Base-by-base conservation (phyloP, 2,329 filamentous ascomycete genomes). In the Venturia nashicola region DNA sequence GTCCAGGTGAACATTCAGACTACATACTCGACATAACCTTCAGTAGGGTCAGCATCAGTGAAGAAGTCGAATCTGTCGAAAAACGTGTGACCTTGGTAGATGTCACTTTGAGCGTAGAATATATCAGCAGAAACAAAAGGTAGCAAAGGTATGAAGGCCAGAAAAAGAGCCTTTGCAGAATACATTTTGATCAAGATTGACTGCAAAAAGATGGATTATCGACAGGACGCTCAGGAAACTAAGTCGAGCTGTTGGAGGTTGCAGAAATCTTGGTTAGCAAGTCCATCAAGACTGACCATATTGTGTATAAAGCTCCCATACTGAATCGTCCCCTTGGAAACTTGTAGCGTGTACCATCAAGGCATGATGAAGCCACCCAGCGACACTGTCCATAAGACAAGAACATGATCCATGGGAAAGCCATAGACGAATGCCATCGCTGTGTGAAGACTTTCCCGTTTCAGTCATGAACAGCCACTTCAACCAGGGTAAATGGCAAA, bases 21-120 rank as follows among this genome's bases (percentile, higher is more conserved):
- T 27, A 66, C 39, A 5, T 63, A 66, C 40, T 66, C 54, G 18
- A 66, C 65, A 48, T 43, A 66, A 54, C 65, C 65, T 12, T 46
- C 23, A 40, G 65, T 66, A 20, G 64, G 57, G 61, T 66, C 65
- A 23, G 16, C 51, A 34, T 34, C 59, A 2, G 65, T 55, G 44
- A 66, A 66, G 46, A 66, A 66, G 34, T 66, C 42, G 23, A 66
- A 66, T 20, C 61, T 40, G 36, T 59, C 42, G 34, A 66, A 66
- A 43, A 66, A 63, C 6, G 57, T 59, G 27, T 27, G 12, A 34
- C 55, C 55, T 20, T 57, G 34, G 61, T 66, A 66, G 60, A 43
- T 40, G 32, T 66, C 65, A 12, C 7, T n/a, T 20, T 46, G 57
- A 14, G 36, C 51, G 32, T 65, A 65, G 54, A 62, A 44, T n/a